Conservation (phyloP, 495 filamentous ascomycete genomes). For the Hamigera avellanea region DNA sequence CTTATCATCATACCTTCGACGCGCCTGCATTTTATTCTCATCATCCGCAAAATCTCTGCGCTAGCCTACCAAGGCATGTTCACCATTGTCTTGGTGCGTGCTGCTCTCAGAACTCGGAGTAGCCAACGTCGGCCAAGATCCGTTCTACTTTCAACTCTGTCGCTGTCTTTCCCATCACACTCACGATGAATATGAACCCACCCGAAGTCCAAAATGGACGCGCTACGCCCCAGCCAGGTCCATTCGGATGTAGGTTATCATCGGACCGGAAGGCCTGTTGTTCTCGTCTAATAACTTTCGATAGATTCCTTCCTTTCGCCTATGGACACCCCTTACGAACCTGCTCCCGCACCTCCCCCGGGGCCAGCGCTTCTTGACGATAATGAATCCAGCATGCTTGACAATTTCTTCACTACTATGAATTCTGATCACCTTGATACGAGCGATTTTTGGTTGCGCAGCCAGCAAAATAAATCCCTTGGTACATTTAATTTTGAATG, state of each 20-base stretch:
- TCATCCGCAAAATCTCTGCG: constrained; percentile 1
- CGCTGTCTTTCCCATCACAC: too few relatives aligned
- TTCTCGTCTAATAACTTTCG: constrained; percentile 11
- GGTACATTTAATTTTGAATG: constrained; percentile 36
- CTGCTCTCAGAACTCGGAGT: constrained; percentile 18
- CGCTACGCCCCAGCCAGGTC: constrained; percentile 25
- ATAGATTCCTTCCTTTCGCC: constrained; percentile 35
- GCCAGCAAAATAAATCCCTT: constrained; percentile 31
- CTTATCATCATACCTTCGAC: too few relatives aligned
- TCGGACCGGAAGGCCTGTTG: neutral
- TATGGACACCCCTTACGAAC: constrained; percentile 42
- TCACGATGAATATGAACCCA: constrained; percentile 23
- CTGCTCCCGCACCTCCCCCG: constrained; percentile 44
- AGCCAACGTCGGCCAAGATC: constrained; percentile 7
- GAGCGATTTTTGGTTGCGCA: constrained; percentile 34
- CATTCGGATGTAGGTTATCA: constrained; percentile 49
- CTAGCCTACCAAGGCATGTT: constrained; percentile 22
- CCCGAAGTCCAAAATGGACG: constrained; percentile 18
- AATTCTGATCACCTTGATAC: constrained; percentile 39
- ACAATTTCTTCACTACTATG: constrained; percentile 50
- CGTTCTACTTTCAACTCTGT: constrained; percentile 1
- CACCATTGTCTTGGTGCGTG: constrained; percentile 9
- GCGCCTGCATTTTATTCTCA: too few relatives aligned
- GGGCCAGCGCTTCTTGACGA: constrained; percentile 50
- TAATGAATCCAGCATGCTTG: constrained; percentile 48